Evolutionary conservation across 495 filamentous ascomycete species (phyloP).

Genomic region (Annulohypoxylon maeteangense): DNA sequence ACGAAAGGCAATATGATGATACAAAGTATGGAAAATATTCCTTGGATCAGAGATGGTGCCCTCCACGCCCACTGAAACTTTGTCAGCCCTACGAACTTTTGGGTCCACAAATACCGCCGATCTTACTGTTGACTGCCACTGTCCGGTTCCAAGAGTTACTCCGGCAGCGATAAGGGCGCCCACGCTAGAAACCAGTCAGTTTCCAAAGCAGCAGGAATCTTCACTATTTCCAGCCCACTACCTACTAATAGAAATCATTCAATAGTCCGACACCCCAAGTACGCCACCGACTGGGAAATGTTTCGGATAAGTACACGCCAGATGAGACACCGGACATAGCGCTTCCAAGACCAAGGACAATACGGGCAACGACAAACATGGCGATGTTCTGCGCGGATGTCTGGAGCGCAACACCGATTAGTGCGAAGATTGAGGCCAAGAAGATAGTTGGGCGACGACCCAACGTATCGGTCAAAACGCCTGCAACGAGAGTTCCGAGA

Average conservation of each 20-base stretch:
- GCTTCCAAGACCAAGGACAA: slow-evolving; percentile 57
- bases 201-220: background rate
- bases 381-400: slow-evolving; percentile 60
- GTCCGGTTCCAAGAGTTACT: slow-evolving; percentile 62
- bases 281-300: slow-evolving; percentile 55
- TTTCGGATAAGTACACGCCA: slow-evolving; percentile 56
- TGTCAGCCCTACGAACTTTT: background rate
- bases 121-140: slow-evolving; percentile 54
- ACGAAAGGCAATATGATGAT: slow-evolving; percentile 64
- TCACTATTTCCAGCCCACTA: slow-evolving; percentile 2
- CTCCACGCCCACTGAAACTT: slow-evolving; percentile 60
- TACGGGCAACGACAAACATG: slow-evolving; percentile 59
- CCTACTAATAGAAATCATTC: slow-evolving; percentile 66
- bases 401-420: slow-evolving; percentile 61
- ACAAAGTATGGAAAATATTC: slow-evolving; percentile 62
- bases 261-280: slow-evolving; percentile 59
- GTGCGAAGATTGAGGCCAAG: slow-evolving; percentile 54
- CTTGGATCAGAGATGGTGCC: slow-evolving; percentile 65
- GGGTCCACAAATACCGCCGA: background rate
- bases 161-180: slow-evolving; percentile 63
- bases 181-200: slow-evolving; percentile 36
- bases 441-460: slow-evolving; percentile 60
- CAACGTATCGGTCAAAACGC: slow-evolving; percentile 52
- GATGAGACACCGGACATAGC: slow-evolving; percentile 53
- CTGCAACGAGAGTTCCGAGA: slow-evolving; percentile 53